Conservation (phyloP, 441 rosid genomes). For the Croton setiger region DNA sequence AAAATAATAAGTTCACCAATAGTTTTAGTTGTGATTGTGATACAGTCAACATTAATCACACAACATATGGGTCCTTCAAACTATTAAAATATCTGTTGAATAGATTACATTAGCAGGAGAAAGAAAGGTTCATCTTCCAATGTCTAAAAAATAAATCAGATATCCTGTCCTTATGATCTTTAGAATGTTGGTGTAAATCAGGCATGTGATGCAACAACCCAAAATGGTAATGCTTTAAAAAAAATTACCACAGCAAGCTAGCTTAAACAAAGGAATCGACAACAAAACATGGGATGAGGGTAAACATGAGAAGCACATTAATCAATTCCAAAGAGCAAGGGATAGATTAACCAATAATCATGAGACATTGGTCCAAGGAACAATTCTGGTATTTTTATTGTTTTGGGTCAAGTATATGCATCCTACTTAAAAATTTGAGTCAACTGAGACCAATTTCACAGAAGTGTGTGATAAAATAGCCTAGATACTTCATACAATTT, state of each 20-base stretch:
- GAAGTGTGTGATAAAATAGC: background rate
- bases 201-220: background rate
- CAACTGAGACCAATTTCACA: background rate
- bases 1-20: background rate
- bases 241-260: background rate
- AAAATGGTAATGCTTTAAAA: background rate
- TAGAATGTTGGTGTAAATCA: background rate
- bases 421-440: background rate
- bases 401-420: background rate
- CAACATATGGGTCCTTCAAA: background rate
- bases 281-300: background rate
- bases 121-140: slow-evolving; percentile 1
- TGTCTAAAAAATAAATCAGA: background rate
- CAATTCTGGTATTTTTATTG: background rate
- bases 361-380: background rate
- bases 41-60: background rate
- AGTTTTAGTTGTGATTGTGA: background rate
- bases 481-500: background rate
- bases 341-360: background rate
- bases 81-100: background rate
- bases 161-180: background rate
- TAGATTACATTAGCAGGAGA: background rate
- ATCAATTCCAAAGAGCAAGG: background rate
- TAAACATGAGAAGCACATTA: background rate
- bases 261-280: background rate